Evolutionary conservation across 2,329 filamentous ascomycete species (phyloP).

Genomic region (Fusarium sp.): DNA sequence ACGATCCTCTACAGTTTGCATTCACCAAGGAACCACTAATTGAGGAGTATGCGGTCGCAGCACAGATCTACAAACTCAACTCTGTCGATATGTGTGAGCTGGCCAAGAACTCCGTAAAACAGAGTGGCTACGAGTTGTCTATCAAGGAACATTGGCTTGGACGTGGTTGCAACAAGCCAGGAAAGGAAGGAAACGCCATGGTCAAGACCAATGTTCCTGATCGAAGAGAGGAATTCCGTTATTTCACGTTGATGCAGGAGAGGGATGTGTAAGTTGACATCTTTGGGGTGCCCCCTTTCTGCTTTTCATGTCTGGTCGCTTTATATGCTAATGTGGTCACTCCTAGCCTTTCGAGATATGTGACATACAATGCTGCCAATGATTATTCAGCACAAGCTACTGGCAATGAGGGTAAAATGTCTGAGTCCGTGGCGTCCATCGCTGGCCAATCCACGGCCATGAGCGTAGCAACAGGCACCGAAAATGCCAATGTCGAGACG

Average conservation of each 20-base stretch:
- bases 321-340: slow-evolving; percentile 9
- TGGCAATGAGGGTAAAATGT: slow-evolving; percentile 28
- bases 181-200: slow-evolving; percentile 88
- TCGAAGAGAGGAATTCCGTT: slow-evolving; percentile 87
- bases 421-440: slow-evolving; percentile 34
- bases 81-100: slow-evolving; percentile 99
- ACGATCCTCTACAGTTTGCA: slow-evolving; percentile 96
- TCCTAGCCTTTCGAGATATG: slow-evolving; percentile 57
- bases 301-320: neutral
- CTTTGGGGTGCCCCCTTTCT: neutral
- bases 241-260: slow-evolving; percentile 87
- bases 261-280: slow-evolving; percentile 75
- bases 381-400: slow-evolving; percentile 30
- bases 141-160: slow-evolving; percentile 95
- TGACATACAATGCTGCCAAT: slow-evolving; percentile 48
- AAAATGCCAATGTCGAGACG: slow-evolving; percentile 19
- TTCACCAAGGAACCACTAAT: slow-evolving; percentile 99
- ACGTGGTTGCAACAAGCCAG: slow-evolving; percentile 78
- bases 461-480: slow-evolving; percentile 8
- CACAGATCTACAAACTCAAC: slow-evolving; percentile 97
- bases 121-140: slow-evolving; percentile 90
- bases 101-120: slow-evolving; percentile 93
- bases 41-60: slow-evolving; percentile 97
- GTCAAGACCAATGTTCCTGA: slow-evolving; percentile 97
- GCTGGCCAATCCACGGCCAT: slow-evolving; percentile 11